Base-by-base conservation (phyloP, 345 rosid genomes). In the Rhodamnia argentea region DNA sequence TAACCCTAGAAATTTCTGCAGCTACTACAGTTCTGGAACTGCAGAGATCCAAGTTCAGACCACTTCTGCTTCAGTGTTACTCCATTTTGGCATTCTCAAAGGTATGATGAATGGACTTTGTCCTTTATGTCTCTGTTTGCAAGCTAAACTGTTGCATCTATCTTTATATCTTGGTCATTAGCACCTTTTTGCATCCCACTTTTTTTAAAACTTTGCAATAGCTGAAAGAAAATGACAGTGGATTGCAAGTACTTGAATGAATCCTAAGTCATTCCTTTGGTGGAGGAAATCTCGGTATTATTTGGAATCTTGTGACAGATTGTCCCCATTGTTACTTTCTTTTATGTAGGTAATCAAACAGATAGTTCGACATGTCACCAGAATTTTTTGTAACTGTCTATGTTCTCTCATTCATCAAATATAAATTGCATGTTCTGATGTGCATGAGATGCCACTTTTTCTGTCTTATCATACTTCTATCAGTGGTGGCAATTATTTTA, bases 1-100 rank as follows among this genome's bases (percentile, higher is more conserved):
- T 85, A 89, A 52, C n/a, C 85, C 76, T 95, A 86, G 96, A 95
- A 89, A 89, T 93, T 90, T 91, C 95, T 90, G 92, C 90, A 82
- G 88, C 89, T 86, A 51, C 91, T 84, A 91, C 91, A 59, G 90
- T 88, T 85, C 87, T 96, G 85, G 96, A 93, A 88, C 84, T 87
- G 83, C 98, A 96, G 83, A 92, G 94, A 89, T 95, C 87, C 89
- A 96, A 93, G 76, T 96, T 95, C 92, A 93, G 99, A 93, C 93
- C 95, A 84, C 95, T 96, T 87, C 92, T 54, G 85, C 87, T 86
- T 70, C 94, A 89, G 37, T 94, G 95, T 91, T 90, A 92, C 70
- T 88, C 93, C 89, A 90, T 95, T 89, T 87, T 96, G 90, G 91
- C 92, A 56, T 89, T 93, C 89, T 91, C 94, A 81, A 89, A 92